Percentiles rank a stretch among this genome's conserved stretches.
Evolutionary conservation across 805 yeast species (phyloP).

Genomic region (Yarrowia deformans): DNA sequence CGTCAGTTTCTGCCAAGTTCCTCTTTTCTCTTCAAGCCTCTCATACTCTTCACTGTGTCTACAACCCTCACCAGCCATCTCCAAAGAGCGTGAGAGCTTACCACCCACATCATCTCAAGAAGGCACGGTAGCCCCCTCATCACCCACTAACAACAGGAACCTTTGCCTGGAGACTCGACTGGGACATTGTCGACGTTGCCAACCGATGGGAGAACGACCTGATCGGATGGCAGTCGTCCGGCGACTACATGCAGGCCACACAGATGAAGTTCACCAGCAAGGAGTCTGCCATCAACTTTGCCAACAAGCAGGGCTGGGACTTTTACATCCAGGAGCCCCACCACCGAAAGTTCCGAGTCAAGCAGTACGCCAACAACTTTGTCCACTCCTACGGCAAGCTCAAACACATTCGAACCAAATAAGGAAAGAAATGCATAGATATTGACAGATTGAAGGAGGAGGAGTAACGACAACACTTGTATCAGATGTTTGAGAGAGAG

Average conservation of each 20-base stretch:
- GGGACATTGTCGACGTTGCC: conserved; percentile 79
- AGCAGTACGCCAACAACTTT: conserved; percentile 77
- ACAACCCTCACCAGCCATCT: no score
- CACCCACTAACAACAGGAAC: conserved; percentile 44
- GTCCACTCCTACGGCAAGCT: conserved; percentile 71
- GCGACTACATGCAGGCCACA: conserved; percentile 82
- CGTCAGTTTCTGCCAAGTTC: no score
- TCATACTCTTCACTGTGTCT: no score
- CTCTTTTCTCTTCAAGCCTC: no score
- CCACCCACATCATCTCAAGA: no score
- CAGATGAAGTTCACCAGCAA: conserved; percentile 73
- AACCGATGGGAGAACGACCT: conserved; percentile 90
- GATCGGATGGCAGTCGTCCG: conserved; percentile 82
- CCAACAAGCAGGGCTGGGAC: conserved; percentile 85
- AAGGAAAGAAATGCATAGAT: conserved; percentile 38
- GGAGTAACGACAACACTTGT: no score
- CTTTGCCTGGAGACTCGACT: conserved; percentile 74
- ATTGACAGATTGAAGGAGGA: neutral
- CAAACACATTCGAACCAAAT: conserved; percentile 83
- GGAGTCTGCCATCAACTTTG: conserved; percentile 80
- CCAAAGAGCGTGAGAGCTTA: no score
- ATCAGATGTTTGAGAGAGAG: no score
- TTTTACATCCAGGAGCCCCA: conserved; percentile 84
- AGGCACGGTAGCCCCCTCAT: neutral
- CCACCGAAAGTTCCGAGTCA: conserved; percentile 71